Evolutionary conservation across 1,284 basidiomycete genomes (phyloP).

Genomic region (Ceratobasidium theobromae): DNA sequence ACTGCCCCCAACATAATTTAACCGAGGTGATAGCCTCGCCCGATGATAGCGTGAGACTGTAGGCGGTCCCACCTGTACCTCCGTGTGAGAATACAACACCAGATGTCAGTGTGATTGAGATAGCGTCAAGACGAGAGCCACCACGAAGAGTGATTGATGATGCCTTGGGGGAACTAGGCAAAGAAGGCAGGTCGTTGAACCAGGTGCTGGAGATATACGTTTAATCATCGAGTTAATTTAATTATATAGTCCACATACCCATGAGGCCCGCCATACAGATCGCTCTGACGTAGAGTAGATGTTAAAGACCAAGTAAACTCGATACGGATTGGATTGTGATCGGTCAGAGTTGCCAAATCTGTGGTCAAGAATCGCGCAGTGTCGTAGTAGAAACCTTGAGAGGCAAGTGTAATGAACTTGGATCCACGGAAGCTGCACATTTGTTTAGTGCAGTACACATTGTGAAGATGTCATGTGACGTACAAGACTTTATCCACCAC

Average conservation of each 20-base stretch:
- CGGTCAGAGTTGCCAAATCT: constrained; percentile 42
- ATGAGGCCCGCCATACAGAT: constrained; percentile 45
- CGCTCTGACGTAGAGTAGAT: constrained; percentile 41
- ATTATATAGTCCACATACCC: constrained; percentile 37
- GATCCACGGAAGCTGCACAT: constrained; percentile 39
- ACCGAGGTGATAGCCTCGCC: constrained; percentile 41
- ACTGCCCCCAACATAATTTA: constrained; percentile 42
- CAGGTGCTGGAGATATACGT: constrained; percentile 6
- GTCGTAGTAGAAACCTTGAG: constrained; percentile 43
- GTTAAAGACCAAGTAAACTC: constrained; percentile 44
- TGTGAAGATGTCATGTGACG: neutral
- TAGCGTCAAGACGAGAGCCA: constrained; percentile 43
- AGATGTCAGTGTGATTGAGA: constrained; percentile 40
- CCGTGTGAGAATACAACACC: constrained; percentile 42
- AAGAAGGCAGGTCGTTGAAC: constrained; percentile 41
- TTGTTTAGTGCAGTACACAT: neutral
- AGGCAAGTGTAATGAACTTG: constrained; percentile 38
- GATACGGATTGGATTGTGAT: constrained; percentile 46
- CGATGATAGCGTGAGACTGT: constrained; percentile 40
- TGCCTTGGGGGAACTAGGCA: constrained; percentile 36
- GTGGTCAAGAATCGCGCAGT: constrained; percentile 43
- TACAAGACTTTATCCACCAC: constrained; percentile 47
- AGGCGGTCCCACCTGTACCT: constrained; percentile 44
- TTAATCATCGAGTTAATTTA: neutral
- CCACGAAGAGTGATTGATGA: constrained; percentile 44